phyloP scores from a whole-genome alignment of 2,329 filamentous ascomycete genomes.

The Fusarium pseudograminearum region DNA sequence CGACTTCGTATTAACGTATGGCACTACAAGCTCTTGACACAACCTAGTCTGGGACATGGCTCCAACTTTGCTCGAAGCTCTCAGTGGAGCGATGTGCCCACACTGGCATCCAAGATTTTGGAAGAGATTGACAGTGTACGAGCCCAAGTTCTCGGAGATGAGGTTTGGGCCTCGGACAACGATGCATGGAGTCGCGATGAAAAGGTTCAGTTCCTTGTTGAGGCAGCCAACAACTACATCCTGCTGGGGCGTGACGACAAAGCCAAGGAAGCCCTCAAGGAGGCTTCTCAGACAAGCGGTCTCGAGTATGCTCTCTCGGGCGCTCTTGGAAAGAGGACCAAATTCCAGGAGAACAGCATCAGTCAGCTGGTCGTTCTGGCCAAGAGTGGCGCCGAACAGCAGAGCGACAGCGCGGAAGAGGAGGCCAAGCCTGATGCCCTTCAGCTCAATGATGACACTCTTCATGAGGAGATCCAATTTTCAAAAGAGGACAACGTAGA shows the following conservation, averaged over 20 bases:
- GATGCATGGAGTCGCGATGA: slow-evolving; percentile 60
- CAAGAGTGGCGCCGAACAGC: slow-evolving; percentile 67
- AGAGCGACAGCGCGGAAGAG: slow-evolving; percentile 41
- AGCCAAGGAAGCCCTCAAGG: slow-evolving; percentile 76
- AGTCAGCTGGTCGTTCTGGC: slow-evolving; percentile 94
- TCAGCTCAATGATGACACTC: slow-evolving; percentile 89
- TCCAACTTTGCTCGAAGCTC: slow-evolving; percentile 67
- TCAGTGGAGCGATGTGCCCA: slow-evolving; percentile 70
- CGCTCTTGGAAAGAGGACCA: slow-evolving; percentile 85
- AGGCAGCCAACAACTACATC: slow-evolving; percentile 85
- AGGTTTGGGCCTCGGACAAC: slow-evolving; percentile 54
- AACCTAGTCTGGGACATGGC: slow-evolving; percentile 66
- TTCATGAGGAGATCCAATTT: slow-evolving; percentile 89
- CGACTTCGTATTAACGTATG: slow-evolving; percentile 79
- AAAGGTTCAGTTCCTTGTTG: slow-evolving; percentile 80
- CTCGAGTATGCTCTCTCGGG: slow-evolving; percentile 89
- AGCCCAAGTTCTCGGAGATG: slow-evolving; percentile 51
- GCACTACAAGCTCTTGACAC: slow-evolving; percentile 71
- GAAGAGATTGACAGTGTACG: slow-evolving; percentile 59
- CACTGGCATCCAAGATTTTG: slow-evolving; percentile 64
- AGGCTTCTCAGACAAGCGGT: slow-evolving; percentile 73
- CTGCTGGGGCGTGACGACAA: slow-evolving; percentile 84
- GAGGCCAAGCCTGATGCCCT: slow-evolving; percentile 72
- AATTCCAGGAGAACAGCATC: slow-evolving; percentile 80
- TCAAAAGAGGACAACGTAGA: slow-evolving; percentile 63